Evolutionary conservation across 2,329 filamentous ascomycete species (phyloP).

Genomic region (Pyricularia grisea): DNA sequence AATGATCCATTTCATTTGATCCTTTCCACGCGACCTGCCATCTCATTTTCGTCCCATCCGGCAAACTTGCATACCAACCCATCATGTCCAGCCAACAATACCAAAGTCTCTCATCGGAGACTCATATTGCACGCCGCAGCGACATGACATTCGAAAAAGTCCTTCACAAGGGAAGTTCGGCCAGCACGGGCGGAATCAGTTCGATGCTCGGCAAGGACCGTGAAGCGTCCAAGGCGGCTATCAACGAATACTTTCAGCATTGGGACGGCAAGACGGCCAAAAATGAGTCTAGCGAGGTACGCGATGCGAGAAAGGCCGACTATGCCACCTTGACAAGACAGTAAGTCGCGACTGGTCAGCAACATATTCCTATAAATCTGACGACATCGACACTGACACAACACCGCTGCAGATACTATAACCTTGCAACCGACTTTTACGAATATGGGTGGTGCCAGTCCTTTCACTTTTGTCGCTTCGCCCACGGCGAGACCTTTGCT

Average conservation of each 20-base stretch:
- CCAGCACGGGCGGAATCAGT: not conserved
- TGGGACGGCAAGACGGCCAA: slow-evolving; percentile 74
- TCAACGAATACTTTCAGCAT: slow-evolving; percentile 93
- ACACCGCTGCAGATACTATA: slow-evolving; percentile 66
- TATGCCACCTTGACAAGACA: slow-evolving; percentile 3
- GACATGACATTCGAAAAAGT: slow-evolving; percentile 3
- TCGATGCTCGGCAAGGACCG: slow-evolving; percentile 8
- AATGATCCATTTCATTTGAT: not conserved
- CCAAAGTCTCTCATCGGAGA: not conserved
- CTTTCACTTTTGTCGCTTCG: slow-evolving; percentile 97
- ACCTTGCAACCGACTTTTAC: slow-evolving; percentile 91
- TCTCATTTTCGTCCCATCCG: not conserved
- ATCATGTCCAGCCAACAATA: not conserved
- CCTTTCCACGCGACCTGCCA: not conserved
- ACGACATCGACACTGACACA: not conserved
- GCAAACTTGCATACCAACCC: not conserved
- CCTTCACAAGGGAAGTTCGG: not conserved
- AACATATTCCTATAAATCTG: no score
- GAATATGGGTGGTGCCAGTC: slow-evolving; percentile 94
- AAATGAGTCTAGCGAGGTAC: slow-evolving; percentile 3
- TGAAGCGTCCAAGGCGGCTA: slow-evolving; percentile 66
- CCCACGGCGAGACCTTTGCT: slow-evolving; percentile 74
- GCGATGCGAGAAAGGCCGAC: slow-evolving; percentile 2
- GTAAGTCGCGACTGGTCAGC: not conserved
- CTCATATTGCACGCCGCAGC: not conserved